A percentile compares a stretch with the other conserved stretches of the same genome.
phyloP scores from a whole-genome alignment of 1,284 basidiomycete genomes.

The Lentinus polychrous region DNA sequence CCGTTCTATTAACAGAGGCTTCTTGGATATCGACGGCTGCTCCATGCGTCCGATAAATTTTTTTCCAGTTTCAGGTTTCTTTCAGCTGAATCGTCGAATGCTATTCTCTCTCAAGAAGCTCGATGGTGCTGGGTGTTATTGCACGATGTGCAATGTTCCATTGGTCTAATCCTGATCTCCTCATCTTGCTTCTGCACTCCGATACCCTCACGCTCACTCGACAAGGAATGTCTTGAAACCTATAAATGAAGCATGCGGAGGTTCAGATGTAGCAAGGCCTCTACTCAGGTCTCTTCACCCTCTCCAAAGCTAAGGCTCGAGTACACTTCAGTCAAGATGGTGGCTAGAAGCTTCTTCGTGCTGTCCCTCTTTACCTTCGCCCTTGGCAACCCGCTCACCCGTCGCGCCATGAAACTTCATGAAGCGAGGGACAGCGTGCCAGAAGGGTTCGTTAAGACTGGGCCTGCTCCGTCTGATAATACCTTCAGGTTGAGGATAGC shows the following conservation, averaged over 20 bases:
- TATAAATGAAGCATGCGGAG: background rate
- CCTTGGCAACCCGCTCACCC: constrained; percentile 19
- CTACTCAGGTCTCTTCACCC: constrained; percentile 10
- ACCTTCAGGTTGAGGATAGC: constrained; percentile 28
- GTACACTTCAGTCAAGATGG: constrained; percentile 14
- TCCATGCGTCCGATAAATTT: constrained; percentile 7
- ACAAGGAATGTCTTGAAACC: background rate
- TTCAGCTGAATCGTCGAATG: constrained; percentile 3
- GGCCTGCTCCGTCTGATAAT: constrained; percentile 21
- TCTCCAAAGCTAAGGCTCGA: constrained; percentile 4
- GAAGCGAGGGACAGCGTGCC: constrained; percentile 22
- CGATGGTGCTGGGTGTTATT: background rate
- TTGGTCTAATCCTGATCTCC: background rate
- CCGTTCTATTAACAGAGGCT: constrained; percentile 4
- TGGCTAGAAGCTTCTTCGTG: constrained; percentile 16
- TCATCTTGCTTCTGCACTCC: too few species aligned
- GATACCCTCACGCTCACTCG: background rate
- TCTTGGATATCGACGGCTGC: background rate
- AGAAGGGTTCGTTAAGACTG: constrained; percentile 22
- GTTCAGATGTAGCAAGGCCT: constrained; percentile 2
- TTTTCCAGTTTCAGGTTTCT: background rate
- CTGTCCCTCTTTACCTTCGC: constrained; percentile 20
- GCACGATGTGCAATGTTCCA: background rate
- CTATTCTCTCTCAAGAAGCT: background rate
- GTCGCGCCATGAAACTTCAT: constrained; percentile 24